Evolutionary conservation across 768 basidiomycete species (phyloP), one percentile per base, ranked within the genome.

Genomic region (Nevesoporus exiguus): DNA sequence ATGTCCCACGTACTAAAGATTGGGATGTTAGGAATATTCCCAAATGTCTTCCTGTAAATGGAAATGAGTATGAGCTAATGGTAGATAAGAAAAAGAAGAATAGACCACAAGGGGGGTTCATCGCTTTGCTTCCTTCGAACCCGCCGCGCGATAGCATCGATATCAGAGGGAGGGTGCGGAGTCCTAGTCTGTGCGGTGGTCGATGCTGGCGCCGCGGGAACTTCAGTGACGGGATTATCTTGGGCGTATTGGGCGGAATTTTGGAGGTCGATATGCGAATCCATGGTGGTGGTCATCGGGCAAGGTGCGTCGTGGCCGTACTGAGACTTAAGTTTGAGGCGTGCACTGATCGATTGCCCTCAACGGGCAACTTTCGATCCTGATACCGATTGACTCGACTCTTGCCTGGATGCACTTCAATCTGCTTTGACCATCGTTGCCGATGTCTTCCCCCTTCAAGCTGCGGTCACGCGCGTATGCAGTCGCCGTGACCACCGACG

Each of bases 1-100:
- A 0, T 44, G 0, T 42, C 7, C 63, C 65, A 69, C 1, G 14
- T 2, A 7, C 59, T 40, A n/a, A 71, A 69, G 7, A 69, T 39
- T 1, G 52, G 51, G 30, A 69, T 42, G 17, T 50, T 46, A 2
- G 65, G 68, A 21, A 71, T 69, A 33, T 54, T 27, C 14, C 68
- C 69, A 19, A 67, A 68, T 1, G 27, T 55, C 47, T 51, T 56
- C 24, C 68, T 69, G 44, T 11, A 9, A 33, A 40, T 6, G 47
- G 29, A 24, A 22, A 41, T 5, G 10, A 27, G 17, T 0, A 24
- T 56, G 22, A 14, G 8, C 8, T 29, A 29, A 29, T 29, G 4
- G 21, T 2, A 14, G 42, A 49, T 55, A 9, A 21, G 31, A 22
- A 15, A 49, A 45, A 24, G 29, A 22, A 37, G 40, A 31, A 30